phyloP scores from a whole-genome alignment of 495 filamentous ascomycete genomes.

The Tuber microsphaerosporum region DNA sequence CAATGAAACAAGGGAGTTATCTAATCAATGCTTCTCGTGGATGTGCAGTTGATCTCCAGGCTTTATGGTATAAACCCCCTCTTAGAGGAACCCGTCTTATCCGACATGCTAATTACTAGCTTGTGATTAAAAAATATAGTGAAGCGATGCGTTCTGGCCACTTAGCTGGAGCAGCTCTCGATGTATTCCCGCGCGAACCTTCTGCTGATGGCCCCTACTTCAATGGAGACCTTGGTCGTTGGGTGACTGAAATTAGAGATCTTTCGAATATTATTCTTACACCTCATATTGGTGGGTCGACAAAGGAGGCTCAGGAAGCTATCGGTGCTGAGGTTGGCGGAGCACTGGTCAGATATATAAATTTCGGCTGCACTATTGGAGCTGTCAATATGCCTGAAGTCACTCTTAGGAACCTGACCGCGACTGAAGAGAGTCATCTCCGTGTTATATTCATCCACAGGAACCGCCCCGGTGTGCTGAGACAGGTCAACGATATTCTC shows the following conservation, averaged over 20 bases:
- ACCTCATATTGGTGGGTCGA: slow-evolving; percentile 94
- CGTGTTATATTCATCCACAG: slow-evolving; percentile 92
- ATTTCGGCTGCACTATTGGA: slow-evolving; percentile 73
- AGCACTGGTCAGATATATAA: slow-evolving; percentile 84
- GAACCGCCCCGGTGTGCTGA: slow-evolving; percentile 89
- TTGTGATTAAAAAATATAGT: background rate
- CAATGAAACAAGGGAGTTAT: slow-evolving; percentile 89
- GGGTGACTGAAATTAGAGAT: slow-evolving; percentile 75
- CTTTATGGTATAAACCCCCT: slow-evolving; percentile 46
- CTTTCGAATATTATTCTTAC: slow-evolving; percentile 91
- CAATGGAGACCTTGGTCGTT: slow-evolving; percentile 70
- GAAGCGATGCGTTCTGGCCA: slow-evolving; percentile 81
- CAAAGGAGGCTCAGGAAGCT: slow-evolving; percentile 89
- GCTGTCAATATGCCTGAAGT: slow-evolving; percentile 97
- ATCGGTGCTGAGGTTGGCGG: slow-evolving; percentile 91
- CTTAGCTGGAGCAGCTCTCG: slow-evolving; percentile 86
- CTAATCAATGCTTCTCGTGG: slow-evolving; percentile 94
- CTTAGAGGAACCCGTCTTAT: background rate
- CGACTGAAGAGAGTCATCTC: slow-evolving; percentile 80
- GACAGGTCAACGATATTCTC: slow-evolving; percentile 87
- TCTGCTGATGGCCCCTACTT: slow-evolving; percentile 93
- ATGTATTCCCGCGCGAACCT: slow-evolving; percentile 93
- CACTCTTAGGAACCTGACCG: slow-evolving; percentile 68
- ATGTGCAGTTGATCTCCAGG: slow-evolving; percentile 88
- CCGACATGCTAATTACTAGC: background rate